Percentiles rank a stretch among this genome's conserved stretches.
Evolutionary conservation across 192 early-diverging fungal species (phyloP).

Genomic region (Coemansia sp.): DNA sequence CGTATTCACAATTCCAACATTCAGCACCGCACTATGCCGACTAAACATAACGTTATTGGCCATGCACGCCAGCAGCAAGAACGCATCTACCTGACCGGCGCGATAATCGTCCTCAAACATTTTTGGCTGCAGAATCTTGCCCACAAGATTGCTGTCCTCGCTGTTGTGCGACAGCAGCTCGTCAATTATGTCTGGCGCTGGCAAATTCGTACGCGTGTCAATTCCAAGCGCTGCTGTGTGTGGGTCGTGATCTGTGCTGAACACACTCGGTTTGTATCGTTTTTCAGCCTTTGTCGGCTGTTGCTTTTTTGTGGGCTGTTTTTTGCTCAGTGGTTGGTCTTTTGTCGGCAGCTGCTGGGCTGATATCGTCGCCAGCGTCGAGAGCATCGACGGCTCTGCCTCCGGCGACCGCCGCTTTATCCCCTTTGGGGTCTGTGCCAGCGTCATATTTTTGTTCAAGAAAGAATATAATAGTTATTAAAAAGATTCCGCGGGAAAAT

Average conservation of each 20-base stretch:
- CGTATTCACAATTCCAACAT: conserved; percentile 14
- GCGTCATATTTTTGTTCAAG: not conserved
- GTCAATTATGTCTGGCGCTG: conserved; percentile 30
- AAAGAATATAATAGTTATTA: not conserved
- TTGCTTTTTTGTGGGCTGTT: not conserved
- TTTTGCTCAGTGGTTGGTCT: not conserved
- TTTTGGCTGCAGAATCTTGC: conserved; percentile 46
- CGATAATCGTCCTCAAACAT: conserved; percentile 17
- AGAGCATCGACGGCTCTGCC: conserved; percentile 12
- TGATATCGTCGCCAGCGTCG: conserved; percentile 29
- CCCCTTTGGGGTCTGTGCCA: not conserved
- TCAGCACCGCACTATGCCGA: conserved; percentile 26
- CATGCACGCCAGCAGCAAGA: conserved; percentile 34
- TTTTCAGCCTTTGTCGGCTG: not conserved
- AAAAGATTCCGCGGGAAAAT: not conserved
- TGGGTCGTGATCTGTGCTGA: not conserved
- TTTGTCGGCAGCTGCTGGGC: conserved; percentile 9
- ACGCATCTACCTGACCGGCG: conserved; percentile 13
- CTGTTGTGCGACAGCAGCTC: conserved; percentile 34
- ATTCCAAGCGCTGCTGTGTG: conserved; percentile 14
- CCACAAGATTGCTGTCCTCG: conserved; percentile 37
- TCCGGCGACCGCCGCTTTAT: conserved; percentile 7
- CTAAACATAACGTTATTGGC: conserved; percentile 48
- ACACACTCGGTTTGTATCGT: not conserved
- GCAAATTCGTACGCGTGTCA: conserved; percentile 23